Conservation (phyloP, 164 flowering plant genomes). For the Magnolia sinica region DNA sequence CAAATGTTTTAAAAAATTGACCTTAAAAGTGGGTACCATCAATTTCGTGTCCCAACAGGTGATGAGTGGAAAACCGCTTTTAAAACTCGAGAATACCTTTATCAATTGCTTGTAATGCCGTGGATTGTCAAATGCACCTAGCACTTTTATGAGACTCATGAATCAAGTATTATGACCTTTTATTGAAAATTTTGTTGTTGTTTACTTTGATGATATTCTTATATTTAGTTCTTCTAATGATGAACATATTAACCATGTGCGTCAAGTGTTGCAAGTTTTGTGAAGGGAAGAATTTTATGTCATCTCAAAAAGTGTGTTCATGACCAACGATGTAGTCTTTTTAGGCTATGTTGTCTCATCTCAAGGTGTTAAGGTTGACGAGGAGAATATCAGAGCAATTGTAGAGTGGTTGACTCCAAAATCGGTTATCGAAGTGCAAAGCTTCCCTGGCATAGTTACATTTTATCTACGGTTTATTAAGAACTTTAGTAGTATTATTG, state of each 20-base stretch:
- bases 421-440: neutral
- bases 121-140: neutral
- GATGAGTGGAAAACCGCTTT: neutral
- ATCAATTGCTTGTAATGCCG: neutral
- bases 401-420: neutral
- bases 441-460: conserved; percentile 5
- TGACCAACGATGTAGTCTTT: neutral
- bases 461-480: neutral
- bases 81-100: neutral
- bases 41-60: neutral
- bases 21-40: neutral
- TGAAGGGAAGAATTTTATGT: neutral
- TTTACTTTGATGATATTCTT: neutral
- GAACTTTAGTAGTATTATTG: conserved; percentile 3
- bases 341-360: no score
- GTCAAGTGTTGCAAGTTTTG: neutral
- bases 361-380: no score
- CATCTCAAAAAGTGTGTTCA: neutral
- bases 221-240: neutral
- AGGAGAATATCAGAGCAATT: neutral
- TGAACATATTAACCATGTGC: neutral
- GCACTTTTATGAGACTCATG: neutral
- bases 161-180: neutral
- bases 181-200: neutral
- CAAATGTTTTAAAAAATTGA: neutral